These are phyloP conservation scores for Marvania coccoides DNA, from an alignment of 139 green algal genomes.

Conservation along the genomic window DNA sequence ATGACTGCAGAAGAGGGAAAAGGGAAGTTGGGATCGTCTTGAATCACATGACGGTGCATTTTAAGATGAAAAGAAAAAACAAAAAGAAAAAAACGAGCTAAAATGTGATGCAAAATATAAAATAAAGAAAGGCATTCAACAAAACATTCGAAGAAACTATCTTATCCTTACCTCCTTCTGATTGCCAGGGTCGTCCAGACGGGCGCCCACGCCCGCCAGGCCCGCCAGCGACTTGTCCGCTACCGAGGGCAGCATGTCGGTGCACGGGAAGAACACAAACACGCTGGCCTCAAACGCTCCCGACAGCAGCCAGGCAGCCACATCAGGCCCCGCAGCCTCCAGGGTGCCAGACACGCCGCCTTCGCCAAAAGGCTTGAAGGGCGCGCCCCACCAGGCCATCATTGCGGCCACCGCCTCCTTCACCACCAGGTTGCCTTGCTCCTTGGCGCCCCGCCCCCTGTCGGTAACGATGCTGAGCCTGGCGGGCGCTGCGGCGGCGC, in stretches of 20 bases:
- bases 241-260: conserved; percentile 18
- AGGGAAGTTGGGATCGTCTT: conserved; percentile 13
- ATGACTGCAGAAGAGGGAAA: conserved; percentile 4
- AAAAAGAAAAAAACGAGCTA: not conserved
- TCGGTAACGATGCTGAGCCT: conserved; percentile 34
- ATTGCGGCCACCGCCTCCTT: conserved; percentile 72
- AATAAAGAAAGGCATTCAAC: not conserved
- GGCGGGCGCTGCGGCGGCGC: conserved; percentile 6
- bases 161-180: not conserved
- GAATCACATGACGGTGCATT: not conserved
- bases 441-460: conserved; percentile 41
- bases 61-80: not conserved
- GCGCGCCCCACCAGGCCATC: conserved; percentile 59
- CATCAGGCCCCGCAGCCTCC: conserved; percentile 37
- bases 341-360: conserved; percentile 42
- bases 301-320: conserved; percentile 51
- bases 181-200: not conserved
- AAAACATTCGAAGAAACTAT: not conserved
- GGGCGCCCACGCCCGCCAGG: not conserved
- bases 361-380: conserved; percentile 50
- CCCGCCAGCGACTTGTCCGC: not conserved
- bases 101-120: not conserved
- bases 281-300: conserved; percentile 47
- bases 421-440: conserved; percentile 82
- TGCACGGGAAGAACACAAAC: conserved; percentile 61